A percentile compares a stretch with the other conserved stretches of the same genome.
Evolutionary conservation across 192 early-diverging fungal genomes (phyloP).

Genomic region (Dissophora globulifera): DNA sequence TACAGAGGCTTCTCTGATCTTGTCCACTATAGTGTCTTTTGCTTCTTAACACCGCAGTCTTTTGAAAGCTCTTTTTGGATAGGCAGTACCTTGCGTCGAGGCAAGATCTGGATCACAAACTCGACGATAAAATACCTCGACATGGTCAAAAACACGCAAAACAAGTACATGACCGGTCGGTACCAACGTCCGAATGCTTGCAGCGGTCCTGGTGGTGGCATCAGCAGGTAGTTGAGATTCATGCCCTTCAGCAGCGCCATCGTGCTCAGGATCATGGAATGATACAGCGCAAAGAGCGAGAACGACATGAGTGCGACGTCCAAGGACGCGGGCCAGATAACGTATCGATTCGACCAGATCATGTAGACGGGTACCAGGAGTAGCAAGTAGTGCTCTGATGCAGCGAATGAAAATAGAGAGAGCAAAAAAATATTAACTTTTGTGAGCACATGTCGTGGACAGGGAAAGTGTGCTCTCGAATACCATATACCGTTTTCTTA

Average conservation of each 20-base stretch:
- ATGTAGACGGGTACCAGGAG: slow-evolving; percentile 60
- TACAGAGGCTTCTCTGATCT: too few species aligned
- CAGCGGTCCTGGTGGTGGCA: slow-evolving; percentile 59
- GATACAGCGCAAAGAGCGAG: slow-evolving; percentile 61
- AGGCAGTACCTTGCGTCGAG: slow-evolving; percentile 22
- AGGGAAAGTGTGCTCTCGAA: too few species aligned
- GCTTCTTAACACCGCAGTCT: slow-evolving; percentile 1
- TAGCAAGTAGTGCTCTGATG: slow-evolving; percentile 27
- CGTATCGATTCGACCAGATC: slow-evolving; percentile 63
- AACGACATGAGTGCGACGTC: slow-evolving; percentile 63
- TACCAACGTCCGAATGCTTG: slow-evolving; percentile 53
- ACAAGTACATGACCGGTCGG: slow-evolving; percentile 53
- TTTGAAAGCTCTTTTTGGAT: not conserved
- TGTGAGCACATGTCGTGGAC: too few species aligned
- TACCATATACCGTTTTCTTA: slow-evolving; percentile 20
- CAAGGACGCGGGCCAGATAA: slow-evolving; percentile 58
- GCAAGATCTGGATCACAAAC: slow-evolving; percentile 45
- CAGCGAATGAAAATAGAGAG: not conserved
- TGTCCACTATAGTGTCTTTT: slow-evolving; percentile 8
- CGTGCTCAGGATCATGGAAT: slow-evolving; percentile 56
- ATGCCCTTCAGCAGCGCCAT: slow-evolving; percentile 56
- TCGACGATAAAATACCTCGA: slow-evolving; percentile 48
- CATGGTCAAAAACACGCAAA: slow-evolving; percentile 53
- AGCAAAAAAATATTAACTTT: too few species aligned
- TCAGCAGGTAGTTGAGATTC: slow-evolving; percentile 65